Evolutionary conservation across 2,329 filamentous ascomycete genomes (phyloP).

Genomic region (Thelonectria discophora): DNA sequence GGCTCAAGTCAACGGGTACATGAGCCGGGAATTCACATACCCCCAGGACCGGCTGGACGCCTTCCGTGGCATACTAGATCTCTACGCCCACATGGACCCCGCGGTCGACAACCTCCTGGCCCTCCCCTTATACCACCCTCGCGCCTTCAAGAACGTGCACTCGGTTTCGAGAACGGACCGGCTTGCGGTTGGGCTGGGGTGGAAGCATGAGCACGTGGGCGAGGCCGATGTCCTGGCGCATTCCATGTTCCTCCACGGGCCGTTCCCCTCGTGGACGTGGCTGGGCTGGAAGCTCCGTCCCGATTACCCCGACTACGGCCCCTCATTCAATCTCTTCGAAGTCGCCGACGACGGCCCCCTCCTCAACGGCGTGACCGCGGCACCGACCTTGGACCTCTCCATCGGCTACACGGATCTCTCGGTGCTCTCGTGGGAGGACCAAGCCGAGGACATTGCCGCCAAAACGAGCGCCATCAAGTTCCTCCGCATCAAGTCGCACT

Average conservation of each 20-base stretch:
- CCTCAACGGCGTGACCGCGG: conserved; percentile 43
- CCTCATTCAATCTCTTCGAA: conserved; percentile 46
- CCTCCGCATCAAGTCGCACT: conserved; percentile 47
- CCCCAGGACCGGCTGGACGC: conserved; percentile 47
- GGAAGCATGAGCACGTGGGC: conserved; percentile 43
- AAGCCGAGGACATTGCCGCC: conserved; percentile 45
- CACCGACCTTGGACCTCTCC: conserved; percentile 47
- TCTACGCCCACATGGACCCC: conserved; percentile 41
- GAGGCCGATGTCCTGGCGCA: conserved; percentile 32
- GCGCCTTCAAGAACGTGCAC: conserved; percentile 42
- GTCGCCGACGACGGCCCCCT: conserved; percentile 41
- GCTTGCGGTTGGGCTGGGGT: conserved; percentile 48
- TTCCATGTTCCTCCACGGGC: conserved; percentile 40
- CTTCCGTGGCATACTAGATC: conserved; percentile 45
- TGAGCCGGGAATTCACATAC: conserved; percentile 42
- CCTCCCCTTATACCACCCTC: conserved; percentile 48
- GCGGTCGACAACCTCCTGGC: conserved; percentile 46
- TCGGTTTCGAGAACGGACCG: conserved; percentile 47
- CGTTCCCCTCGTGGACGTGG: conserved; percentile 52
- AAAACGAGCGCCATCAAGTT: conserved; percentile 43
- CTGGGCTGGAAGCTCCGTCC: conserved; percentile 47
- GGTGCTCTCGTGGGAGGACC: conserved; percentile 49
- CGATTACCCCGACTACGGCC: conserved; percentile 37
- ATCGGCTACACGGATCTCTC: conserved; percentile 47
- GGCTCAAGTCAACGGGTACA: conserved; percentile 44